Conservation (phyloP, 768 basidiomycete genomes). For the Xanthoconium purpureum region DNA sequence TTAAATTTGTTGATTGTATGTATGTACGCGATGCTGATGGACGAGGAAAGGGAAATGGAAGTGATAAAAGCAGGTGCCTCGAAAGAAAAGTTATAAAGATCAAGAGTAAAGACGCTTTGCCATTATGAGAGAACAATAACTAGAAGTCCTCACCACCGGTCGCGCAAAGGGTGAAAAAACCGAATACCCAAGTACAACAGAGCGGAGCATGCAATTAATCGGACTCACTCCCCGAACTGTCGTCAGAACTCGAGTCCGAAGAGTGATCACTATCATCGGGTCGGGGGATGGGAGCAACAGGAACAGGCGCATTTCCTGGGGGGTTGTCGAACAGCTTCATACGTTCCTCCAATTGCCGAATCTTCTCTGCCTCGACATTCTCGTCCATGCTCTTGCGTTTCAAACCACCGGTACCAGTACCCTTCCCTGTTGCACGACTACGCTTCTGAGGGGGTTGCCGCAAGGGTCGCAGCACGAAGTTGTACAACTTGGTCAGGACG, state of each 20-base stretch:
- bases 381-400: conserved; percentile 98
- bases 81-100: conserved; percentile 37
- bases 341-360: conserved; percentile 83
- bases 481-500: conserved; percentile 92
- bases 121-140: conserved; percentile 30
- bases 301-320: conserved; percentile 36
- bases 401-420: conserved; percentile 83
- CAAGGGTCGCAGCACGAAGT: conserved; percentile 84
- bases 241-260: conserved; percentile 77
- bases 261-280: conserved; percentile 65
- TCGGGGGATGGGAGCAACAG: conserved; percentile 33
- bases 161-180: conserved; percentile 13
- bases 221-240: conserved; percentile 82
- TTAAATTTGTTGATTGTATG: conserved; percentile 42
- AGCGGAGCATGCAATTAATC: conserved; percentile 46
- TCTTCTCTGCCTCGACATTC: conserved; percentile 93
- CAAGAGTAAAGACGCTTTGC: conserved; percentile 28
- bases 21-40: conserved; percentile 36
- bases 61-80: conserved; percentile 26
- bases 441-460: conserved; percentile 66
- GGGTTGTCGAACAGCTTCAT: conserved; percentile 78
- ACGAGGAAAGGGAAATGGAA: conserved; percentile 15
- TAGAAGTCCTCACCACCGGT: conserved; percentile 23
- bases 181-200: conserved; percentile 12
- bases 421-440: conserved; percentile 61